Base-by-base conservation (phyloP, 768 basidiomycete genomes). In the Suillus americanus region DNA sequence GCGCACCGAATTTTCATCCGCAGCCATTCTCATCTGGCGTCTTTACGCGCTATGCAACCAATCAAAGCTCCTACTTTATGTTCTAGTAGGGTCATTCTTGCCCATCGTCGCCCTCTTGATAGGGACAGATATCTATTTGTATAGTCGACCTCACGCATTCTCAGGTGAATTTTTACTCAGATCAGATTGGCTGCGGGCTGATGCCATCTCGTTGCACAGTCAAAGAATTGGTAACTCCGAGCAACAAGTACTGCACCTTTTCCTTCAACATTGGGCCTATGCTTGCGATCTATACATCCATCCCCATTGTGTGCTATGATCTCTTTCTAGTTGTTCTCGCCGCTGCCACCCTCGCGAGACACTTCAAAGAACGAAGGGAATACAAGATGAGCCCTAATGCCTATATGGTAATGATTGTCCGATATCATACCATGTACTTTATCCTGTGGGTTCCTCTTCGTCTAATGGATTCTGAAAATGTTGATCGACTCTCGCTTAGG, bases 191-290 rank as follows among this genome's bases (percentile, higher is more conserved):
- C 54, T 14, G 35, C 35, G 35, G 37, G 54, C n/a, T 55, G 20
- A 55, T 3, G 0, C 13, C 2, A 35, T 35, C n/a, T 25, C 13
- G 14, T 56, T 38, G 23, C 14, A 16, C 25, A 57, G 56, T 40
- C 16, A 6, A 28, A 16, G 56, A 57, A 40, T 18, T 40, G 10
- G 7, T 12, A 2, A 57, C 38, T 40, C 56, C 38, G 56, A 40
- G 2, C 10, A 16, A 10, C 9, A 57, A 25, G 10, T 57, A 57
- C 38, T 57, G 56, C 25, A 40, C 38, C 2, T 28, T 40, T 28
- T 57, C 38, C 16, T 57, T 57, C 10, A 57, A 57, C 56, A 40
- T 38, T 5, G 56, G 56, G 2, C 56, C 56, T 28, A 57, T 57
- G 38, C 13, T 37, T 28, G 25, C 38, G 16, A 57, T 57, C 38